These are phyloP conservation scores for Funneliformis caledonium DNA, from an alignment of 371 early-diverging fungal species.

Conservation along the genomic window DNA sequence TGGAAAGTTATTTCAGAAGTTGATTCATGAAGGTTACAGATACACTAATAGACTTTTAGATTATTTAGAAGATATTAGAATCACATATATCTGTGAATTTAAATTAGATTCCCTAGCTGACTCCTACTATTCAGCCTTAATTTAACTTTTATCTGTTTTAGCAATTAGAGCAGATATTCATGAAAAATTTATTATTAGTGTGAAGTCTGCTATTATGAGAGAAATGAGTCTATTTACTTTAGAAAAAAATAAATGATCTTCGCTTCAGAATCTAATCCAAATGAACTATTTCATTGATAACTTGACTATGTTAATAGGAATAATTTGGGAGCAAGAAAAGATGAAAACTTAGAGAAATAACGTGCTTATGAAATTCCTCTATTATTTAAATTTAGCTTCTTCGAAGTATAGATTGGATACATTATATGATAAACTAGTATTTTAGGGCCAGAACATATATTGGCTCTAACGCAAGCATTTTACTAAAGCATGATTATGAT, in stretches of 20 bases:
- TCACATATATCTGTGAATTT: background rate
- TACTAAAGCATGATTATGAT: background rate
- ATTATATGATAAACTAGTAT: constrained; percentile 6
- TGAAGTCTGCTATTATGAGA: background rate
- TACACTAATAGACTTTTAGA: background rate
- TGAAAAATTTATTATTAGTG: background rate
- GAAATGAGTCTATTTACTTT: constrained; percentile 1
- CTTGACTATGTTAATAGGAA: background rate
- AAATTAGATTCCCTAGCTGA: background rate
- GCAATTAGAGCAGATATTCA: background rate
- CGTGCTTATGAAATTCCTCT: constrained; percentile 12
- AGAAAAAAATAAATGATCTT: constrained; percentile 14
- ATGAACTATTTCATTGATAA: background rate
- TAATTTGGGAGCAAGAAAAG: background rate
- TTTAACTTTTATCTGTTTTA: background rate
- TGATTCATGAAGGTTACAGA: background rate
- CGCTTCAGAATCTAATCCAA: background rate
- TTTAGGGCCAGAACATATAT: constrained; percentile 11
- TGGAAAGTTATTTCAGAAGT: background rate
- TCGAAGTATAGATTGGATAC: background rate
- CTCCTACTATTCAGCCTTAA: background rate
- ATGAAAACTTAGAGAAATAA: constrained; percentile 17
- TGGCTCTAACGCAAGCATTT: constrained; percentile 1
- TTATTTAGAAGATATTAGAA: background rate
- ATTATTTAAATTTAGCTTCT: too few relatives aligned